Base-by-base conservation (phyloP, 2,329 filamentous ascomycete species). In the Botrytis tulipae region DNA sequence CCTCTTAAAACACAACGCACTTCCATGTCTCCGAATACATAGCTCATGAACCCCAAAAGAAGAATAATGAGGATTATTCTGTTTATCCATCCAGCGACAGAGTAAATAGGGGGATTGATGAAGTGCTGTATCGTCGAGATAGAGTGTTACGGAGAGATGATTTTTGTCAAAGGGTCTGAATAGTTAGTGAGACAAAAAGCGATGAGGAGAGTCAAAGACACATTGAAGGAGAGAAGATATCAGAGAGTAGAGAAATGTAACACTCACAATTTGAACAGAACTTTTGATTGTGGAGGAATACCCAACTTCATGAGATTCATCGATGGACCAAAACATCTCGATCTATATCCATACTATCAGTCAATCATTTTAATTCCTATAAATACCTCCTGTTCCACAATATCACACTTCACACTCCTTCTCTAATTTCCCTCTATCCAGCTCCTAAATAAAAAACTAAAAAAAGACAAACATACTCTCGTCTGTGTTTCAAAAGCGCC, bases 161-260 rank as follows among this genome's bases (percentile, higher is more conserved):
- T 88, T 87, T 54, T 88, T 84, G 73, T 90, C 85, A 76, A 90
- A 89, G 3, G 84, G 81, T 65, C 88, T 89, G 70, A 3, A 54
- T 59, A 35, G 54, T 48, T 10, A 59, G 65, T 42, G 29, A 42
- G 40, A 40, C 14, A 25, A 25, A 37, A 20, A 2, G 12, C 5
- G 25, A 51, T n/a, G 9, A 62, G 2, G 35, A 37, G 18, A 14
- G 8, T 9, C 2, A 25, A 16, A 18, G 20, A 12, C 1, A 44
- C 18, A 16, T 7, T 29, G 10, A 35, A 46, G 32, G 46, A 25
- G 12, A 7, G 10, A 18, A 22, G 16, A 48, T 42, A 9, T 10
- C 3, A 25, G 42, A 32, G 25, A 54, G 48, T n/a, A 3, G 25
- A 68, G 35, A 66, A 61, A 51, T 29, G 14, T 44, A 22, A 29